These are phyloP conservation scores for Stachybotrys chartarum DNA, from an alignment of 2,329 filamentous ascomycete genomes.

Conservation along the genomic window DNA sequence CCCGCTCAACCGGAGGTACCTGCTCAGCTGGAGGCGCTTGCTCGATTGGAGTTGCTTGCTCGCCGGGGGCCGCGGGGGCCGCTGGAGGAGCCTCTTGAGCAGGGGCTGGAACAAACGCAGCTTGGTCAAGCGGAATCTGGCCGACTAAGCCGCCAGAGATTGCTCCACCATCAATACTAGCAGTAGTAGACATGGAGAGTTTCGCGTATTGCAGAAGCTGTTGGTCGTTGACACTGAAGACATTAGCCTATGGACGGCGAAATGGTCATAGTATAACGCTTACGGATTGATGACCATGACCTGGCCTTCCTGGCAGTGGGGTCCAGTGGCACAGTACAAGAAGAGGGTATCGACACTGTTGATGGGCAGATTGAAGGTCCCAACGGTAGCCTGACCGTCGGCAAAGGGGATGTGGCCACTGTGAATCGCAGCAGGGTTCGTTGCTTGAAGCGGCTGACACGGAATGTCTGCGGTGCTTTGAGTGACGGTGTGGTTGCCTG, in stretches of 20 bases:
- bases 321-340: constrained; percentile 40
- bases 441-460: constrained; percentile 29
- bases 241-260: not conserved
- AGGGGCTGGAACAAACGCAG: constrained; percentile 11
- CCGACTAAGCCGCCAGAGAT: constrained; percentile 13
- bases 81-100: constrained; percentile 7
- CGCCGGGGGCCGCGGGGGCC: not conserved
- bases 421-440: constrained; percentile 23
- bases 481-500: constrained; percentile 35
- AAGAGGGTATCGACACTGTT: constrained; percentile 37
- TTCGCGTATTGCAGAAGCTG: constrained; percentile 5
- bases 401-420: constrained; percentile 33
- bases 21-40: not conserved
- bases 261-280: constrained; percentile 5
- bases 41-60: too few relatives aligned
- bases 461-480: constrained; percentile 26
- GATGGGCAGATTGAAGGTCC: constrained; percentile 40
- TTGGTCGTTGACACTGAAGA: not conserved
- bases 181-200: constrained; percentile 4
- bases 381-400: constrained; percentile 27
- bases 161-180: constrained; percentile 11
- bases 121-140: constrained; percentile 11
- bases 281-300: constrained; percentile 43
- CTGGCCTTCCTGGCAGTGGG: constrained; percentile 44
- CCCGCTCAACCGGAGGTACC: not conserved